A percentile compares a stretch with the other conserved stretches of the same genome.
phyloP scores from a whole-genome alignment of 345 rosid genomes.

The Lepidium africanum region DNA sequence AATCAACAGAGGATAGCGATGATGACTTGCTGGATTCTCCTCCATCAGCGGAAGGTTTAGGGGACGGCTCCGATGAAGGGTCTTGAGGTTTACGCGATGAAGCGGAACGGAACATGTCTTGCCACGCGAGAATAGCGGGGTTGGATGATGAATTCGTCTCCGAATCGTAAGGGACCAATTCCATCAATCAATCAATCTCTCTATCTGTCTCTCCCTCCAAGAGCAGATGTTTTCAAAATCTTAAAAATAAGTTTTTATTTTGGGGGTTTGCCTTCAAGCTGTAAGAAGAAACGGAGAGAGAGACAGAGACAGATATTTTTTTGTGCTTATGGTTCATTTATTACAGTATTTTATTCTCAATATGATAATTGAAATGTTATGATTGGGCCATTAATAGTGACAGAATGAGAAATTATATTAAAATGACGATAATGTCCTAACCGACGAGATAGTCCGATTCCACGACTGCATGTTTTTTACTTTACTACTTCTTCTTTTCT shows the following conservation, averaged over 20 bases:
- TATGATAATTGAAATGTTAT: conserved; percentile 19
- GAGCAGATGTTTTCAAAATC: not conserved
- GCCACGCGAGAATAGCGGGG: conserved; percentile 59
- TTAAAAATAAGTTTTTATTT: not conserved
- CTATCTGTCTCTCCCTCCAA: conserved; percentile 14
- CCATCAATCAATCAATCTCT: conserved; percentile 44
- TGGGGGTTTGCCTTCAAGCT: not conserved
- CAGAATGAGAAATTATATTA: not conserved
- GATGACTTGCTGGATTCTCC: conserved; percentile 20
- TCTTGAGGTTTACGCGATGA: conserved; percentile 61
- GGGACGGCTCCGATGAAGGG: not conserved
- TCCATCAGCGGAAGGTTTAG: not conserved
- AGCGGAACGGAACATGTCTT: conserved; percentile 94
- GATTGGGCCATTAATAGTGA: conserved; percentile 28
- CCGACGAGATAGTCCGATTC: conserved; percentile 4
- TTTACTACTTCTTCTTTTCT: too few species aligned
- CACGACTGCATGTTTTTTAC: too few species aligned
- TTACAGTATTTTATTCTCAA: not conserved
- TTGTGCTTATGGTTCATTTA: not conserved
- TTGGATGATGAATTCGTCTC: conserved; percentile 36
- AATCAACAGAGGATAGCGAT: conserved; percentile 43
- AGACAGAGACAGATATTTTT: not conserved
- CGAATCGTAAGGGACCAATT: conserved; percentile 71
- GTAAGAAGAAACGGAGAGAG: not conserved
- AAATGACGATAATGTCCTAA: conserved; percentile 9